These are phyloP conservation scores for Pseudevernia furfuracea DNA, from an alignment of 495 filamentous ascomycete species.

Conservation along the genomic window DNA sequence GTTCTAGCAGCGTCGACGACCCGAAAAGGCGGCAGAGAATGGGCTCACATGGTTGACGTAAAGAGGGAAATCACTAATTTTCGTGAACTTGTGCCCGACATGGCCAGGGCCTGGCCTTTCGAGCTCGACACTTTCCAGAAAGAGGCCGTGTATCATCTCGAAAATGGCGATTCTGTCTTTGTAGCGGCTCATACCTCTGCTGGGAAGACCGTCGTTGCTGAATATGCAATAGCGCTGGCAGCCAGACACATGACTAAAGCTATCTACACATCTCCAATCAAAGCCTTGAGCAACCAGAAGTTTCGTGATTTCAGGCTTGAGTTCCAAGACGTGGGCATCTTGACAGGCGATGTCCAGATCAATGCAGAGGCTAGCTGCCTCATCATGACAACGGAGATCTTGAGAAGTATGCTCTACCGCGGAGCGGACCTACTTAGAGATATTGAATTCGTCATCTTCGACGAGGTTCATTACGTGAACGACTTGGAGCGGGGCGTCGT, in stretches of 20 bases:
- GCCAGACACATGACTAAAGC: constrained; percentile 98
- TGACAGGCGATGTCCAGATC: constrained; percentile 97
- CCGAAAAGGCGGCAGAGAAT: constrained; percentile 72
- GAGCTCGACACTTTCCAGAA: constrained; percentile 98
- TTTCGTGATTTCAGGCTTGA: constrained; percentile 85
- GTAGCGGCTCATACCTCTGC: constrained; percentile 98
- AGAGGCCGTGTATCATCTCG: constrained; percentile 94
- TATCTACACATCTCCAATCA: constrained; percentile 98
- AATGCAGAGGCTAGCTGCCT: constrained; percentile 95
- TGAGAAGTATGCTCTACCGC: constrained; percentile 96
- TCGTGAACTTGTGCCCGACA: constrained; percentile 83
- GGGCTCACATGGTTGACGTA: constrained; percentile 97
- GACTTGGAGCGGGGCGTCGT: constrained; percentile 95
- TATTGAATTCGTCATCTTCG: constrained; percentile 98
- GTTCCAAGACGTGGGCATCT: constrained; percentile 92
- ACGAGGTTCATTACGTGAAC: constrained; percentile 98
- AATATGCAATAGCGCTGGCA: constrained; percentile 94
- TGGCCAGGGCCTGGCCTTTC: constrained; percentile 94
- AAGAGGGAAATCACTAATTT: constrained; percentile 89
- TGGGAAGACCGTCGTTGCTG: constrained; percentile 95
- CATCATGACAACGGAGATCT: constrained; percentile 98
- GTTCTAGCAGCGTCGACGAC: constrained; percentile 62
- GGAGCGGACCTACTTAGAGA: constrained; percentile 94
- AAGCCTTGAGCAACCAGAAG: constrained; percentile 97
- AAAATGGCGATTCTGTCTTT: constrained; percentile 94